These are phyloP conservation scores for Aspergillus sp. DNA, from an alignment of 2,329 filamentous ascomycete species.

Conservation along the genomic window DNA sequence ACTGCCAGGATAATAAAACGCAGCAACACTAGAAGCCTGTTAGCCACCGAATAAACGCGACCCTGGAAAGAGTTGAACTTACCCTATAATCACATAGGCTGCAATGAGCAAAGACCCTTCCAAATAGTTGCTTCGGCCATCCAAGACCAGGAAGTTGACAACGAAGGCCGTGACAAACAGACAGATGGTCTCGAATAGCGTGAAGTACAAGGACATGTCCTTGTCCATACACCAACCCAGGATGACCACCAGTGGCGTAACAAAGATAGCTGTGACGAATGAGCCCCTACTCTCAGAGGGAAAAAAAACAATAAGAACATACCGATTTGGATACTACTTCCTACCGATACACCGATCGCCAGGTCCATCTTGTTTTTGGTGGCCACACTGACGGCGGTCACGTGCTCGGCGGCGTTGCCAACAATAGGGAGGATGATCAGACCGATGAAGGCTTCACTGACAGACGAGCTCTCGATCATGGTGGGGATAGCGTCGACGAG, in stretches of 20 bases:
- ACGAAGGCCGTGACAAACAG: conserved; percentile 81
- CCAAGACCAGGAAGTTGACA: conserved; percentile 82
- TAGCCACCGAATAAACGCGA: neutral
- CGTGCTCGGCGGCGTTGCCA: conserved; percentile 79
- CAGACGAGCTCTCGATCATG: conserved; percentile 60
- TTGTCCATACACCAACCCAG: conserved; percentile 77
- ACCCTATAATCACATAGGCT: conserved; percentile 76
- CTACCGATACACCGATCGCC: conserved; percentile 77
- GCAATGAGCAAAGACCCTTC: conserved; percentile 76
- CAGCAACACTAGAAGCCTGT: conserved; percentile 43
- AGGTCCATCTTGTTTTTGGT: conserved; percentile 85
- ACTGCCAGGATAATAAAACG: conserved; percentile 41
- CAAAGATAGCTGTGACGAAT: conserved; percentile 61
- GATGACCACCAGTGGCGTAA: conserved; percentile 74
- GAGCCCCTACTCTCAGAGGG: neutral
- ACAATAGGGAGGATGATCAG: conserved; percentile 76
- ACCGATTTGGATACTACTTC: conserved; percentile 75
- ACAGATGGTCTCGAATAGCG: conserved; percentile 65
- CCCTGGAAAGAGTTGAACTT: conserved; percentile 20
- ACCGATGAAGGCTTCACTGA: conserved; percentile 75
- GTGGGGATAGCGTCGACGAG: conserved; percentile 73
- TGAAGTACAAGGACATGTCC: conserved; percentile 67
- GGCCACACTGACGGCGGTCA: conserved; percentile 76
- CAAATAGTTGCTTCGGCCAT: conserved; percentile 80
- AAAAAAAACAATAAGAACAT: neutral